These are phyloP conservation scores for Diaporthe eres DNA, from an alignment of 2,329 filamentous ascomycete genomes.

Conservation along the genomic window DNA sequence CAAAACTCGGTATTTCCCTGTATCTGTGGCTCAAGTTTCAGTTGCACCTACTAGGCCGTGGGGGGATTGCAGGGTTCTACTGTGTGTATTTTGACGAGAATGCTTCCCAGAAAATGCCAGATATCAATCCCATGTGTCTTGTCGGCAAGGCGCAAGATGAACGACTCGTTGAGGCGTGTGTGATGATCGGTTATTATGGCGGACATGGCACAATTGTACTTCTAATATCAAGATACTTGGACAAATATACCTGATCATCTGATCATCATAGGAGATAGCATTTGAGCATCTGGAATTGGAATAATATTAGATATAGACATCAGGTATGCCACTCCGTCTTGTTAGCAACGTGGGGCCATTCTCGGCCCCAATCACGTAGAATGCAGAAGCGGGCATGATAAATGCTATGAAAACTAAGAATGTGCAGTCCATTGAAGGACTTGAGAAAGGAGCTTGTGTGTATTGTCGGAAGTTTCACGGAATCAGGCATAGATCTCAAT, in stretches of 20 bases:
- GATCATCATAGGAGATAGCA: neutral
- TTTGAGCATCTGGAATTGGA: neutral
- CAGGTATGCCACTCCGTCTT: neutral
- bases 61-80: neutral
- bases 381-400: too few species aligned
- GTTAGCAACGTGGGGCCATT: neutral
- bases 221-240: neutral
- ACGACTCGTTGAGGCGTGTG: too few species aligned
- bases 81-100: neutral
- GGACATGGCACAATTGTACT: too few species aligned
- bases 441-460: neutral
- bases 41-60: neutral
- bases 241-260: neutral
- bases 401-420: neutral
- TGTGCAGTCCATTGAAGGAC: neutral
- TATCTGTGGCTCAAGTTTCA: neutral
- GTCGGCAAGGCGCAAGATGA: too few species aligned
- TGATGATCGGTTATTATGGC: too few species aligned
- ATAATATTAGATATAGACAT: too few species aligned
- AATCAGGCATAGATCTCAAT: neutral
- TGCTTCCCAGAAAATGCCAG: too few species aligned
- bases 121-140: too few species aligned
- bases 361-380: neutral
- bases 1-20: neutral
- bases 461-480: neutral